Evolutionary conservation across 768 basidiomycete genomes (phyloP).

Genomic region (Mycena indigotica): DNA sequence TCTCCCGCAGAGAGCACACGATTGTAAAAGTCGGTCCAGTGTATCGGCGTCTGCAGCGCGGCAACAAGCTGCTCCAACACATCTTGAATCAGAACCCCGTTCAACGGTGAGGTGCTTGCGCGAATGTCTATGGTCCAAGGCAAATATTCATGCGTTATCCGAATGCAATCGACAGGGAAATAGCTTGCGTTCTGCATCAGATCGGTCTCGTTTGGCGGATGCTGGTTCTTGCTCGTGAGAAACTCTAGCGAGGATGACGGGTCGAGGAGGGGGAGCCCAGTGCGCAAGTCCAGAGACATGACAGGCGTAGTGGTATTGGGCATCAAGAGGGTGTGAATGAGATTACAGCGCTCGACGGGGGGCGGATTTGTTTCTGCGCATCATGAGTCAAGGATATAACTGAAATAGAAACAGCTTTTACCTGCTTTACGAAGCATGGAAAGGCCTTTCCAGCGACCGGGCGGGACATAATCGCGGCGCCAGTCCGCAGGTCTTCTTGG

Average conservation of each 20-base stretch:
- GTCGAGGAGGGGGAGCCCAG: slow-evolving; percentile 1
- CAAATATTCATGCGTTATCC: slow-evolving; percentile 55
- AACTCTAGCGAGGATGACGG: slow-evolving; percentile 43
- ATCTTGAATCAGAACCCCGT: slow-evolving; percentile 63
- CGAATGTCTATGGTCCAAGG: slow-evolving; percentile 72
- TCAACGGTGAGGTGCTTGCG: slow-evolving; percentile 36
- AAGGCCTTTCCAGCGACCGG: slow-evolving; percentile 7
- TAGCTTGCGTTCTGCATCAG: slow-evolving; percentile 56
- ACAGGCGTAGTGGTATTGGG: slow-evolving; percentile 12
- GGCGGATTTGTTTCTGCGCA: slow-evolving; percentile 4
- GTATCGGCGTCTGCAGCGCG: slow-evolving; percentile 48
- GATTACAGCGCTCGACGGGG: slow-evolving; percentile 13
- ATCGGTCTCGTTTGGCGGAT: slow-evolving; percentile 48
- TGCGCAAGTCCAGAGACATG: slow-evolving; percentile 47
- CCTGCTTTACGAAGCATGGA: slow-evolving; percentile 2
- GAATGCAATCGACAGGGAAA: slow-evolving; percentile 53
- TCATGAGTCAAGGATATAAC: neutral
- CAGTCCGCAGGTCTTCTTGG: slow-evolving; percentile 17
- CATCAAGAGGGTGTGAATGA: slow-evolving; percentile 17
- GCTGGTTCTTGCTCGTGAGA: slow-evolving; percentile 39
- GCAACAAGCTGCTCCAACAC: slow-evolving; percentile 50
- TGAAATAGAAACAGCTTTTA: neutral
- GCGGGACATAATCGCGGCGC: slow-evolving; percentile 16
- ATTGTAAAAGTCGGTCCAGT: slow-evolving; percentile 59
- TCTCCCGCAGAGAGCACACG: slow-evolving; percentile 52